These are phyloP conservation scores for Ceratobasidium sp. DNA, from an alignment of 1,284 basidiomycete species.

Conservation along the genomic window DNA sequence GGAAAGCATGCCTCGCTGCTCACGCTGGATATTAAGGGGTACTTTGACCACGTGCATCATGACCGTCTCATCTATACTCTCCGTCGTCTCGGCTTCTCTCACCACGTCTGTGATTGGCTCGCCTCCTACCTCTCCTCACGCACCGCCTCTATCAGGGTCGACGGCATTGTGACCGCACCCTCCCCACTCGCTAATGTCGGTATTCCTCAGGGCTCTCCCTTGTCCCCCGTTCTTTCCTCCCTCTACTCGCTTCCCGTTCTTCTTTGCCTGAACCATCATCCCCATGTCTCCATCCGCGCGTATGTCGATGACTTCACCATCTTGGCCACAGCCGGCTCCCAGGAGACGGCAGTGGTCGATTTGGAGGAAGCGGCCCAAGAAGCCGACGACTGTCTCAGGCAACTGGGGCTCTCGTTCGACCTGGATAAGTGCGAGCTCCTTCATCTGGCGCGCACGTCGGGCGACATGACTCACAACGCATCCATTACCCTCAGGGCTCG, in stretches of 20 bases:
- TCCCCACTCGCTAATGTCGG: constrained; percentile 15
- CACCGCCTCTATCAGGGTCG: constrained; percentile 49
- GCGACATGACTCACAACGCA: constrained; percentile 38
- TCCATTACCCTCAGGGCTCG: constrained; percentile 32
- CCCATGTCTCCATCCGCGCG: background rate
- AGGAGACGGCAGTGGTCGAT: background rate
- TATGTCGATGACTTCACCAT: constrained; percentile 34
- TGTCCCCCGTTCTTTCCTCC: constrained; percentile 29
- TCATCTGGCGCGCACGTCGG: constrained; percentile 48
- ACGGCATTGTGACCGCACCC: constrained; percentile 43
- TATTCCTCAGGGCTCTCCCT: constrained; percentile 40
- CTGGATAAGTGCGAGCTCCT: constrained; percentile 49
- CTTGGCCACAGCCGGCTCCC: background rate
- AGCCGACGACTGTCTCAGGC: constrained; percentile 29
- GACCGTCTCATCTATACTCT: constrained; percentile 40
- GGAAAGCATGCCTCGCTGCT: constrained; percentile 48
- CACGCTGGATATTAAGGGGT: constrained; percentile 53
- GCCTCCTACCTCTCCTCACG: constrained; percentile 45
- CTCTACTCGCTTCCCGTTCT: constrained; percentile 45
- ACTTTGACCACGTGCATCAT: constrained; percentile 53
- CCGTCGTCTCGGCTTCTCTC: constrained; percentile 36
- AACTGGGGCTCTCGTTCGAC: constrained; percentile 48
- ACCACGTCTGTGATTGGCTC: constrained; percentile 37
- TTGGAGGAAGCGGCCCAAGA: background rate
- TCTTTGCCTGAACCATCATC: too few species aligned